phyloP scores from a whole-genome alignment of 352 stramenopile species.

The Phytophthora rubi region DNA sequence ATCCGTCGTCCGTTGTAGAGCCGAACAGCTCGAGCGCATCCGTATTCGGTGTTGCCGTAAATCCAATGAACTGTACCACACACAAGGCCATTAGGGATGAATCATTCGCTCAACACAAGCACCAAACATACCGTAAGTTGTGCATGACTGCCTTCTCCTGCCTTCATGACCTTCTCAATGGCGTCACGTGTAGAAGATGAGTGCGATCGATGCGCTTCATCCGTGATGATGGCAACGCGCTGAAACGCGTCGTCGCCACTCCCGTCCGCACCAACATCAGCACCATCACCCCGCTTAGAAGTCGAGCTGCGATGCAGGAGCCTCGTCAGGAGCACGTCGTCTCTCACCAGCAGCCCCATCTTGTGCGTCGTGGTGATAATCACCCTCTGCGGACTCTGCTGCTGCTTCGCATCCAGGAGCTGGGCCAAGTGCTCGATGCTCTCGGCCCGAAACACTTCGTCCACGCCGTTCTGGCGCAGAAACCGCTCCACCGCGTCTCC shows the following conservation, averaged over 20 bases:
- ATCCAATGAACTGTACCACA: constrained; percentile 74
- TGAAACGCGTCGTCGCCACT: constrained; percentile 38
- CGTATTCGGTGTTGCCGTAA: constrained; percentile 77
- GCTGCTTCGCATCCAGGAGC: constrained; percentile 44
- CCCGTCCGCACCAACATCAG: background rate
- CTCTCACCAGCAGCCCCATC: constrained; percentile 70
- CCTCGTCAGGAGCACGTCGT: constrained; percentile 71
- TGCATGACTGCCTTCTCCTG: constrained; percentile 47
- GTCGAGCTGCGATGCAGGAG: constrained; percentile 60
- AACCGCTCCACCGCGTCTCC: constrained; percentile 75
- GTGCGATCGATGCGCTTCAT: constrained; percentile 86
- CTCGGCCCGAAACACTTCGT: constrained; percentile 74
- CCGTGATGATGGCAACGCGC: constrained; percentile 80
- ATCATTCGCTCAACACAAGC: background rate
- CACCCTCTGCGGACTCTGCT: constrained; percentile 52
- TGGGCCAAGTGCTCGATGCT: constrained; percentile 74
- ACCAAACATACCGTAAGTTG: constrained; percentile 46
- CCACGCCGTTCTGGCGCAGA: constrained; percentile 72
- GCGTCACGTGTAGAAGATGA: constrained; percentile 67
- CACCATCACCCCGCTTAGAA: background rate
- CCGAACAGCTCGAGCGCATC: constrained; percentile 81
- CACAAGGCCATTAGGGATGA: background rate
- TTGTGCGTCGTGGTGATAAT: constrained; percentile 88
- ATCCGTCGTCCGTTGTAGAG: constrained; percentile 15
- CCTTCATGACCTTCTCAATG: constrained; percentile 68